Base-by-base conservation (phyloP, 2,329 filamentous ascomycete genomes). In the Talaromyces sp. region DNA sequence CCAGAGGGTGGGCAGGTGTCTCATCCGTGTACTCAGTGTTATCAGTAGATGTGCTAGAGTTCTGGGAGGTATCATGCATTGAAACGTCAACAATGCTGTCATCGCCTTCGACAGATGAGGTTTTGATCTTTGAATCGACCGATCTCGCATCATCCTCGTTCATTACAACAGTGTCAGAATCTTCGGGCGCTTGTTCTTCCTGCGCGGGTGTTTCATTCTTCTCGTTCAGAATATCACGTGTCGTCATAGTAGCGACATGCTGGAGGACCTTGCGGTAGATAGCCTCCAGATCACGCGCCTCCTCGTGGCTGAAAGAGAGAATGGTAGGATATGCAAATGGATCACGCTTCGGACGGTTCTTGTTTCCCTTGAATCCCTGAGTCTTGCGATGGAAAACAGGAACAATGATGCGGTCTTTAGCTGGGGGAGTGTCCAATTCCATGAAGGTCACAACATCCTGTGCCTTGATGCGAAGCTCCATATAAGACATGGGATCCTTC, bases 21-120 rank as follows among this genome's bases (percentile, higher is more conserved):
- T 55, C 54, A 8, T 65, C 51, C 20, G 56, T 61, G 5, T 45
- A 41, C 9, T 64, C 56, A 11, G 46, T 43, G 20, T 55, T 51
- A 20, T 64, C 56, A 5, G 52, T 55, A 9, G 57, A 51, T 11
- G 60, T 56, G 40, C 63, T 60, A 8, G 56, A 36, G 40, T 53
- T 41, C 52, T 80, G 76, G 14, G 67, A 67, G 2, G 77, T 76
- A 62, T 91, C 87, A 48, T 85, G 86, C 87, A 97, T 92, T 0
- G 89, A 89, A 14, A 99, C 86, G 67, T 97, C 90, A 5, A 97
- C 89, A 65, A 97, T 85, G 56, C 90, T 90, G 56, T 97, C 92
- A 70, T 97, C 93, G 9, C 91, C 89, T 68, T 92, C 87, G 2
- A 96, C 83, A 3, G 92, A 96, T 24, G 85, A 82, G 40, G 90